phyloP scores from a whole-genome alignment of 805 yeast species.

The Tanozyma kutaoensis region DNA sequence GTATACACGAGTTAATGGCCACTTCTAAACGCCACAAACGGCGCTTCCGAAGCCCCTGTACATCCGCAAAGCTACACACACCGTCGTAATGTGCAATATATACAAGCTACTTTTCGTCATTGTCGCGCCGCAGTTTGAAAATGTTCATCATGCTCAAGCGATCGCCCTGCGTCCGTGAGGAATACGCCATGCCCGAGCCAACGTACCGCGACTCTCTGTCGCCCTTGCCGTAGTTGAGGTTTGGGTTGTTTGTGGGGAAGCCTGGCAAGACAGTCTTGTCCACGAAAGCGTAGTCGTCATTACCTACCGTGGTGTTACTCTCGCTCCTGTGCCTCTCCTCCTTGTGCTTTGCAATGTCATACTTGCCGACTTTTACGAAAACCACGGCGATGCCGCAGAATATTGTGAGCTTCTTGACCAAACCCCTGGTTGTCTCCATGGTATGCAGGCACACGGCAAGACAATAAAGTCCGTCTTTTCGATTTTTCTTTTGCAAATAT shows the following conservation, averaged over 20 bases:
- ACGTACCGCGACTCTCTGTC: slow-evolving; percentile 50
- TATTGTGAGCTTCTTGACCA: background rate
- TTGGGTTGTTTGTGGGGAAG: slow-evolving; percentile 27
- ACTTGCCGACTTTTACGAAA: background rate
- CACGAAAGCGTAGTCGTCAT: slow-evolving; percentile 16
- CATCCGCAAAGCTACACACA: no score
- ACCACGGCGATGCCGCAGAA: background rate
- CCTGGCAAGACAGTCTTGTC: slow-evolving; percentile 35
- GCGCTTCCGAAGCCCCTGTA: no score
- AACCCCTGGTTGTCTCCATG: background rate
- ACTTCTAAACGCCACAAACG: no score
- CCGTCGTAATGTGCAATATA: no score
- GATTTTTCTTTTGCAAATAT: background rate
- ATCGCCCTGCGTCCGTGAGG: slow-evolving; percentile 48
- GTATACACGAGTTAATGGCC: no score
- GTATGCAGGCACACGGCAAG: background rate
- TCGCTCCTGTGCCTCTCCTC: background rate
- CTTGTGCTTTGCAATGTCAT: background rate
- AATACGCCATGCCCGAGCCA: slow-evolving; percentile 52
- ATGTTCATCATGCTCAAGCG: slow-evolving; percentile 18
- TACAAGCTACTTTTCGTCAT: no score
- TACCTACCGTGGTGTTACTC: no score
- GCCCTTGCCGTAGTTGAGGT: slow-evolving; percentile 16
- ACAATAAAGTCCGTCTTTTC: background rate
- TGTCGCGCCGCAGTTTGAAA: no score